These are phyloP conservation scores for Saccharomyces hybrid DNA, from an alignment of 1,139 yeast species.

Conservation along the genomic window DNA sequence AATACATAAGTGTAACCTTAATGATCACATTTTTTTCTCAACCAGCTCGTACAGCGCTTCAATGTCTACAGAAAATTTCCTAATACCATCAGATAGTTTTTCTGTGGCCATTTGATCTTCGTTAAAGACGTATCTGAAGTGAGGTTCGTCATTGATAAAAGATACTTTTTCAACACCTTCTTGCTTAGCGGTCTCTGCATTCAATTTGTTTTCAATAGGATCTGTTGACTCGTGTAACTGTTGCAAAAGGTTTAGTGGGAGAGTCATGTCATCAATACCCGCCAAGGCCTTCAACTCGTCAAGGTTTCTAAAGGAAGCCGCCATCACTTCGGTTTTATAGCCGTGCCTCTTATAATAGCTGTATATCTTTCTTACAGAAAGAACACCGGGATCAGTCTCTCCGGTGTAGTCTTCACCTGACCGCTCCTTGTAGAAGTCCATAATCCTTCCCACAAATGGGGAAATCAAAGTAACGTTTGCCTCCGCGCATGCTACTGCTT, in stretches of 20 bases:
- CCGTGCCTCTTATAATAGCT: constrained; percentile 96
- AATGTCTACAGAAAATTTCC: constrained; percentile 91
- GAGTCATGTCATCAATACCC: constrained; percentile 92
- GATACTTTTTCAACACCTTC: constrained; percentile 58
- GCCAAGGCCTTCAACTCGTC: constrained; percentile 96
- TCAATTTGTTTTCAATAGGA: constrained; percentile 70
- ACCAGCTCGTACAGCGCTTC: constrained; percentile 68
- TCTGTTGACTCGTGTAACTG: constrained; percentile 72
- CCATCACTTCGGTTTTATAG: constrained; percentile 97
- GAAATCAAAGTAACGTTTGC: constrained; percentile 91
- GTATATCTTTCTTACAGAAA: constrained; percentile 76
- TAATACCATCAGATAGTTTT: constrained; percentile 94
- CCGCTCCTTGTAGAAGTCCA: constrained; percentile 93
- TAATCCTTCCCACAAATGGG: constrained; percentile 96
- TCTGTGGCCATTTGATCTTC: constrained; percentile 98
- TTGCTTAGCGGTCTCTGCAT: constrained; percentile 47
- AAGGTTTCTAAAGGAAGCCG: constrained; percentile 96
- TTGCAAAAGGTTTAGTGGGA: constrained; percentile 86
- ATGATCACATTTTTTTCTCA: constrained; percentile 54
- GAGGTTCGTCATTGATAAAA: constrained; percentile 75
- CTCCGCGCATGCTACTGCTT: constrained; percentile 98
- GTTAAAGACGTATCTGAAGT: constrained; percentile 82
- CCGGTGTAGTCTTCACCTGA: constrained; percentile 77
- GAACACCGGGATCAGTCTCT: constrained; percentile 91
- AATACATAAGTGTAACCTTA: not conserved